Conservation (phyloP, 768 basidiomycete species). For the Cytidiella melzeri region DNA sequence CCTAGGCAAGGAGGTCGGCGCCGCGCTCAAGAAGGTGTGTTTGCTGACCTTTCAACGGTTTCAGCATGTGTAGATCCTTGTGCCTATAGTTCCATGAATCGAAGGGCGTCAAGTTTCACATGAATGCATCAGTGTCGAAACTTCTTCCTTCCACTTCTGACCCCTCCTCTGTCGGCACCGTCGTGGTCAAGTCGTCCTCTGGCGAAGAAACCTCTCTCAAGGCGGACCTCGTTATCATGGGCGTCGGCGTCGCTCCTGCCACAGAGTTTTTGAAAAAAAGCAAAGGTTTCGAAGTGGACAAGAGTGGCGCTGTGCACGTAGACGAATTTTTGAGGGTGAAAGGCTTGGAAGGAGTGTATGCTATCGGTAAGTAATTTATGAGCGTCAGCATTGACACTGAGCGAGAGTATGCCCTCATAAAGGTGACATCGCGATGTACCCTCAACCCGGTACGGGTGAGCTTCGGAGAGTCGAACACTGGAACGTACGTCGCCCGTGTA, state of each 20-base stretch:
- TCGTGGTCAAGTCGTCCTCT: slow-evolving; percentile 37
- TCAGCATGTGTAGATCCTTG: background rate
- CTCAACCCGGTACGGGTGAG: slow-evolving; percentile 47
- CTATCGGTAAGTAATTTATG: slow-evolving; percentile 51
- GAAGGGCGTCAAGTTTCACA: slow-evolving; percentile 82
- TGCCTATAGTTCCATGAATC: slow-evolving; percentile 64
- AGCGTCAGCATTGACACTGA: too few relatives aligned
- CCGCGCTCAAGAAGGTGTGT: slow-evolving; percentile 65
- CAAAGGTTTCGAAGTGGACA: slow-evolving; percentile 57
- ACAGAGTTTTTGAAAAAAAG: slow-evolving; percentile 74
- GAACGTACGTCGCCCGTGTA: slow-evolving; percentile 74
- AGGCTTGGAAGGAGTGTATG: slow-evolving; percentile 47
- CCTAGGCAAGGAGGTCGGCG: slow-evolving; percentile 75
- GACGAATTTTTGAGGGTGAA: slow-evolving; percentile 66
- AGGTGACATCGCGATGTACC: slow-evolving; percentile 82
- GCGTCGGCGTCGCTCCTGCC: slow-evolving; percentile 80
- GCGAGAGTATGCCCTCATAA: too few relatives aligned
- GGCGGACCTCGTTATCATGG: slow-evolving; percentile 79
- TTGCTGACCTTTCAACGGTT: background rate
- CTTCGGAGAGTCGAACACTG: slow-evolving; percentile 78
- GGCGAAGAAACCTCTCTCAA: slow-evolving; percentile 60
- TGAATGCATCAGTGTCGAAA: slow-evolving; percentile 61
- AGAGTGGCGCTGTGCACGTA: slow-evolving; percentile 71
- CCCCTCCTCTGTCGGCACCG: slow-evolving; percentile 17
- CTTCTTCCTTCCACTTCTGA: slow-evolving; percentile 32